Evolutionary conservation across 108 stramenopile genomes (phyloP), one percentile per base, ranked within the genome.

Genomic region (Discostella pseudostelligera): DNA sequence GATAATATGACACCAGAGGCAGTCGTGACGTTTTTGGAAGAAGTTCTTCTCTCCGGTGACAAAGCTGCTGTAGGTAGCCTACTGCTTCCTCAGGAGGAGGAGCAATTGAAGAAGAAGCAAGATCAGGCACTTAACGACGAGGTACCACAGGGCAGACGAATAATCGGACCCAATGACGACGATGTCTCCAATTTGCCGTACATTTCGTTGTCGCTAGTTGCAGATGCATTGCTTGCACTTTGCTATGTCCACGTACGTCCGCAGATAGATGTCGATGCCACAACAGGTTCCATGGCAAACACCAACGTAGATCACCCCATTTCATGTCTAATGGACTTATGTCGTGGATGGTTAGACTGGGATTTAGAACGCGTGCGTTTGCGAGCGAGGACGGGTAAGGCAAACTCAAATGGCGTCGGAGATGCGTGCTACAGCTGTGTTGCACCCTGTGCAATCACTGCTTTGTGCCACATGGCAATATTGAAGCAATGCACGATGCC

Each of bases 291-390:
- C 45, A 72, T 71, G 20, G 67, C 85, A 10, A 84, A 86, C 59
- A 58, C 80, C n/a, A 78, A 80, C 35, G 75, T 74, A 47, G 70
- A 78, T 19, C 92, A 93, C 58, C 92, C 92, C 4, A 84, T 88
- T n/a, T 53, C 69, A 11, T 83, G 82, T 7, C 51, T 93, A 63
- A 83, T 93, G 61, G 64, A 74, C 53, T 68, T 69, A 12, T 70
- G 86, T 56, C 72, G 74, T 35, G 65, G 73, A 14, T 93, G 92
- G 92, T 76, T 93, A 0, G 87, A 93, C 17, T 93, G 92, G 92
- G 92, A 88, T 70, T 70, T 90, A 19, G 89, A 87, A 51, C 80
- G 87, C 36, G 84, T 84, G 62, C 65, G 61, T 19, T 76, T 89
- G 20, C 65, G 81, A 13, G 24, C 69, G 10, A 84, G 88, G 29